phyloP scores from a whole-genome alignment of 176 grass and related monocot genomes.

The barley (Hordeum vulgare) region MorexV3_pseudomolecules_assembly NC_058520.1:55842862-55843361 shows the following conservation, averaged over 20 bases:
- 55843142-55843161: slow-evolving; percentile 83
- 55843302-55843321: not conserved
- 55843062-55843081: slow-evolving; percentile 51
- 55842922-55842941: slow-evolving; percentile 67
- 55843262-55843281: not conserved
- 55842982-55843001: slow-evolving; percentile 45
- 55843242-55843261: slow-evolving; percentile 16
- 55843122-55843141: slow-evolving; percentile 87
- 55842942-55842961: slow-evolving; percentile 83
- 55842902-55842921: slow-evolving; percentile 27
- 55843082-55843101: slow-evolving; percentile 71
- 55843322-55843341: not conserved
- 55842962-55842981: slow-evolving; percentile 85
- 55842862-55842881: slow-evolving; percentile 62
- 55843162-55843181: slow-evolving; percentile 70
- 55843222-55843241: slow-evolving; percentile 3
- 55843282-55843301: slow-evolving; percentile 10
- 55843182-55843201: slow-evolving; percentile 91
- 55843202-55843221: slow-evolving; percentile 64
- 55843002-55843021: slow-evolving; percentile 45
- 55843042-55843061: slow-evolving; percentile 38
- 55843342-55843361: not conserved
- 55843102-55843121: slow-evolving; percentile 92
- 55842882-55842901: slow-evolving; percentile 44
- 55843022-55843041: slow-evolving; percentile 34